Conservation (phyloP, 345 rosid species). For the Cardamine occulta region DNA sequence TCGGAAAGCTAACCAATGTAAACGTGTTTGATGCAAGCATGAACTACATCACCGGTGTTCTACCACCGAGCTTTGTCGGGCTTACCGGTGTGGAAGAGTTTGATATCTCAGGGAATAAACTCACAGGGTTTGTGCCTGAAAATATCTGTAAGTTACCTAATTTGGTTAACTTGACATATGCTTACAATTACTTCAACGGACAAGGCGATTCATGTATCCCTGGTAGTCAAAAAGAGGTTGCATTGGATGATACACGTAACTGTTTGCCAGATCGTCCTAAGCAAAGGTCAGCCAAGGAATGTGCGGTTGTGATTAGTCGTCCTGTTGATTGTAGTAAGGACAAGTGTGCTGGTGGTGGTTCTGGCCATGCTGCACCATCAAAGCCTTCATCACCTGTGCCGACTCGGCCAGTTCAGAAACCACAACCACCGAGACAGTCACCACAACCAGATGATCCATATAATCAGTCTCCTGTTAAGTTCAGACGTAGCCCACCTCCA, state of each 20-base stretch:
- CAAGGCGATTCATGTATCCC: conserved; percentile 55
- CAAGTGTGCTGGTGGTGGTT: conserved; percentile 48
- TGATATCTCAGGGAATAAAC: conserved; percentile 57
- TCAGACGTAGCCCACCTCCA: conserved; percentile 47
- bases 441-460: conserved; percentile 39
- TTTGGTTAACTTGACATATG: conserved; percentile 57
- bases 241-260: conserved; percentile 54
- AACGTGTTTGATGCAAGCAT: conserved; percentile 63
- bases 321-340: conserved; percentile 79
- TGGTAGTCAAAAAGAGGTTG: conserved; percentile 34
- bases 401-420: conserved; percentile 35
- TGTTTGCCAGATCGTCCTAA: conserved; percentile 57
- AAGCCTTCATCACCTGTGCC: conserved; percentile 13
- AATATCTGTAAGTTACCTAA: conserved; percentile 61
- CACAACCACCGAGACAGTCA: conserved; percentile 34
- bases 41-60: conserved; percentile 56
- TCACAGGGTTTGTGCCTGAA: conserved; percentile 63
- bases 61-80: conserved; percentile 49
- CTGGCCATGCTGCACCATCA: background rate
- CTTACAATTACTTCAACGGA: conserved; percentile 62
- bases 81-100: conserved; percentile 48
- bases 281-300: conserved; percentile 50
- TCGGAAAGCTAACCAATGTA: conserved; percentile 55
- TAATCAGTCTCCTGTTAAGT: conserved; percentile 40
- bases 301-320: conserved; percentile 51